Base-by-base conservation (phyloP, 306 rosid species). In the Prunus mongolica region DNA sequence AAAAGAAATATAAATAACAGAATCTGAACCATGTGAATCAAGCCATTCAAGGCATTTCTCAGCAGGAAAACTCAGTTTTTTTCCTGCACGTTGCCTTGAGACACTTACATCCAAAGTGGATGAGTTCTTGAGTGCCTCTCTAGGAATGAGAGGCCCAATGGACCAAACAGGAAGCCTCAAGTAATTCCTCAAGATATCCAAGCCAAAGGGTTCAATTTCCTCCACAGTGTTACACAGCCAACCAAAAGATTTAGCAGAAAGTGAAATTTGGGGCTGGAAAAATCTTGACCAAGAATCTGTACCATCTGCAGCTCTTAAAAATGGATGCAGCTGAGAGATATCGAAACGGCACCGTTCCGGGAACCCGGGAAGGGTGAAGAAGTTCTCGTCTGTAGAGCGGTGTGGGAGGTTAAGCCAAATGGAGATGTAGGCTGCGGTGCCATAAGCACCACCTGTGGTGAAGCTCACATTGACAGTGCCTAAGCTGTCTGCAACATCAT, bases 371-470 rank as follows among this genome's bases (percentile, higher is more conserved):
- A 83, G 47, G 19, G 30, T 27, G 51, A 90, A 90, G 83, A 80
- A 87, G 2, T 81, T 84, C 22, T 80, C 67, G 24, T 79, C 76
- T 4, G 86, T 63, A 6, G 76, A 72, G 0, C 80, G 84, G 24
- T 90, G 96, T 2, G 93, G 96, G 18, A 90, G 91, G 66, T 88
- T 81, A 15, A 76, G 60, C 93, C 93, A 92, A 1, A 86, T 2
- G 6, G 97, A 92, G 18, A 78, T 4, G 44, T 5, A 92, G 46
- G 93, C 88, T 57, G 88, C 2, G 22, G 89, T 78, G 45, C 97
- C 96, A 24, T 92, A 90, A 47, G 92, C 96, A 30, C 97, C 92
- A 50, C 88, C 45, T 7, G 96, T 92, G n/a, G 87, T 41, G 86
- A 90, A 90, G 3, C 46, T 5, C n/a, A 90, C 58, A 13, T 78